These are phyloP conservation scores for Noccaea bulbosa DNA, from an alignment of 345 rosid genomes.

Conservation along the genomic window DNA sequence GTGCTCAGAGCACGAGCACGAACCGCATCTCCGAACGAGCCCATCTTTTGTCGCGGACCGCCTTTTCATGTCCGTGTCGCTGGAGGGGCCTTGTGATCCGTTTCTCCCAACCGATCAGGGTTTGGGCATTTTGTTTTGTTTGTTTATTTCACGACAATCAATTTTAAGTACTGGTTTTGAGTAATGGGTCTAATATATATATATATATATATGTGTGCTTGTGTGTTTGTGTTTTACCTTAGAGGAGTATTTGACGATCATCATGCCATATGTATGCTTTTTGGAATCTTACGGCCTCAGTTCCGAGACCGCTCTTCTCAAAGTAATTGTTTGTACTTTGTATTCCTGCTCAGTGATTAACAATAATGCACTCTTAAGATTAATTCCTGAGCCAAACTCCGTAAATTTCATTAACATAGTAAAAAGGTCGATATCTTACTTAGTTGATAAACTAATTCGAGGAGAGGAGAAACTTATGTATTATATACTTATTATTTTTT, in stretches of 20 bases:
- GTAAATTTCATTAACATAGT: too few species aligned
- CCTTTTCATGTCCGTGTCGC: conserved; percentile 76
- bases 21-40: conserved; percentile 72
- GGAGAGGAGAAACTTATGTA: background rate
- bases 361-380: background rate
- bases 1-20: conserved; percentile 84
- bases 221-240: background rate
- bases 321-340: conserved; percentile 1
- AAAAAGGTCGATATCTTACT: too few species aligned
- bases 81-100: conserved; percentile 59
- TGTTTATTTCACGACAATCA: conserved; percentile 11
- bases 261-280: conserved; percentile 26
- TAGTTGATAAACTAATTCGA: too few species aligned
- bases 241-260: conserved; percentile 16
- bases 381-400: background rate
- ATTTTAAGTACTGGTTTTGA: conserved; percentile 24
- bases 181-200: conserved; percentile 12
- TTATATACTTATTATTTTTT: too few species aligned
- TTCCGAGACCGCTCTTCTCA: conserved; percentile 14
- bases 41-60: conserved; percentile 93
- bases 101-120: background rate
- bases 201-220: conserved; percentile 4
- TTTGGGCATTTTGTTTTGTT: conserved; percentile 10
- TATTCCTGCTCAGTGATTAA: background rate
- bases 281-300: conserved; percentile 29